Percentiles rank a stretch among this genome's conserved stretches.
These are phyloP conservation scores for Euphorbia corollata DNA, from an alignment of 441 rosid species.

Conservation along the genomic window DNA sequence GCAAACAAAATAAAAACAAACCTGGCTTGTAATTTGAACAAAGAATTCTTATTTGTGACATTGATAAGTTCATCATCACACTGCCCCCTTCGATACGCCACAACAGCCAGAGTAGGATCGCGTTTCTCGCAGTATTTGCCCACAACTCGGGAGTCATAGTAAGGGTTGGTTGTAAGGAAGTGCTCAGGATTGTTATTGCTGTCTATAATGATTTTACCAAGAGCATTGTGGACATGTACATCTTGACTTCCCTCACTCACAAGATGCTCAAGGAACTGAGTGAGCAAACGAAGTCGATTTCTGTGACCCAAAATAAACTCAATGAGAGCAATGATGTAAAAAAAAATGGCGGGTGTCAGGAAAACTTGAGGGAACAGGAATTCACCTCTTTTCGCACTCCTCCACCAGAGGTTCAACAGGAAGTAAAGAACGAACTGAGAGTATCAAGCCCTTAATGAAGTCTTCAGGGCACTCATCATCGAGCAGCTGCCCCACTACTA, in stretches of 20 bases:
- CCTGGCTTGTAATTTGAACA: constrained; percentile 99
- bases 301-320: constrained; percentile 31
- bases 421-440: constrained; percentile 97
- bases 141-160: constrained; percentile 94
- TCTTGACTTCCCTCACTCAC: constrained; percentile 99
- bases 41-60: constrained; percentile 94
- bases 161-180: constrained; percentile 96
- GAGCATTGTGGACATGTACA: constrained; percentile 97
- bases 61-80: constrained; percentile 95
- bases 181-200: constrained; percentile 99
- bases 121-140: constrained; percentile 99
- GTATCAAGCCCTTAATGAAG: constrained; percentile 84
- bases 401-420: constrained; percentile 97
- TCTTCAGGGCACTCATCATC: constrained; percentile 97
- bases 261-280: constrained; percentile 99
- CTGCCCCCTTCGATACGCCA: constrained; percentile 96
- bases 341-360: constrained; percentile 9
- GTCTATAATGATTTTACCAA: constrained; percentile 98
- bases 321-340: constrained; percentile 15
- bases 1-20: constrained; percentile 27
- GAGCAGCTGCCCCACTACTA: constrained; percentile 87
- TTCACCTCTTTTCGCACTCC: constrained; percentile 98
- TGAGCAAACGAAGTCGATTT: constrained; percentile 96
- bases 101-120: constrained; percentile 98
- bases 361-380: constrained; percentile 4